Evolutionary conservation across 2,329 filamentous ascomycete genomes (phyloP), one percentile per base, ranked within the genome.

Genomic region (Neoscytalidium dimidiatum): DNA sequence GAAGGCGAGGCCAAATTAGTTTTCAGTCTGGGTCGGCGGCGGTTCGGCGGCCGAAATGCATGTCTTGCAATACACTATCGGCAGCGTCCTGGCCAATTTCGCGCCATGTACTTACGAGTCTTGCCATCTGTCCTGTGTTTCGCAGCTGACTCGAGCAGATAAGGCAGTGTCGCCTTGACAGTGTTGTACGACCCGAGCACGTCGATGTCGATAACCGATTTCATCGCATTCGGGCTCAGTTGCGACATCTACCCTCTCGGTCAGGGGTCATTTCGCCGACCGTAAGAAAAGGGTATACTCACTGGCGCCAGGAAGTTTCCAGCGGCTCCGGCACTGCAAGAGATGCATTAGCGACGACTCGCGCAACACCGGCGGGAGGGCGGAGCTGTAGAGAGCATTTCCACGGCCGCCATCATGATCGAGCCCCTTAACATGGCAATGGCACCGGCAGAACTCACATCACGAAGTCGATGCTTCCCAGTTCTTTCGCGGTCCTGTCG

Each of bases 171-270:
- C 3, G 94, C 93, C 80, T 98, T 98, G 73, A 97, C 84, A 2
- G 93, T 97, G 81, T 98, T 96, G 81, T 91, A 99, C 17, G 92
- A 96, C 33, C 95, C 95, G 38, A 98, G 79, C 2, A 97, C 90
- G 75, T 98, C 95, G 73, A 99, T 99, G 67, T 98, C 95, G 72
- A 98, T 94, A 69, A 99, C 95, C 0, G 92, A 85, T 78, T 94
- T 96, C 87, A 99, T 96, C 3, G 92, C 95, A 75, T 98, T 98
- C 66, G 91, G 80, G 44, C 88, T 92, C 57, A 98, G 86, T 67
- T 90, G 90, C 44, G 90, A 86, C 66, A 98, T 90, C 56, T 60
- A 26, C n/a, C 31, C 21, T 13, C 14, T 8, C 31, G n/a, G 56
- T 60, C n/a, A 60, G 56, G 28, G n/a, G 28, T 19, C 14, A 11